Base-by-base conservation (phyloP, 768 basidiomycete genomes). In the Harrya chromipes region DNA sequence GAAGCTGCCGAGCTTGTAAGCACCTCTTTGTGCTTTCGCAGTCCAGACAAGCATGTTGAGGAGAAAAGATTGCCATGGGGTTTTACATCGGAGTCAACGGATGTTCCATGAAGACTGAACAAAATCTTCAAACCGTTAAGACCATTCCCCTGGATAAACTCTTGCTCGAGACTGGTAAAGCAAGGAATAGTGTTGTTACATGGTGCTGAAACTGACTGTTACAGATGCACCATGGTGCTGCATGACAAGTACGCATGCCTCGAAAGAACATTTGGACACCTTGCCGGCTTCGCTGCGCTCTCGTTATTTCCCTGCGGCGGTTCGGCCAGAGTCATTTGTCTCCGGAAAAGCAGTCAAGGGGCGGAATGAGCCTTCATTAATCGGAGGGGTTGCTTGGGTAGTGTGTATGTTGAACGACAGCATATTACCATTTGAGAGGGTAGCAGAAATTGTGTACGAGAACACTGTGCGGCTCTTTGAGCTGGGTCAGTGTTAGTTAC, bases 311-410 rank as follows among this genome's bases (percentile, higher is more conserved):
- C 82, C 83, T 1, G 64, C 65, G 1, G 66, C 74, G 3, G 76
- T 72, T 26, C 78, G 80, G 46, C 74, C 81, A 2, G 83, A 88
- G 47, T 73, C 75, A 1, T 89, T 84, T 60, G 70, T 74, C 20
- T 55, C 58, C 10, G 85, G 83, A 1, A 79, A 76, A 52, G 71
- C 80, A 3, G 82, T 90, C 37, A 91, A 90, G 67, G 86, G 88
- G 4, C 73, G 90, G 36, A 89, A 85, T 57, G 90, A 92, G 59
- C 87, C 90, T 4, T 70, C 66, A 31, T 70, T 77, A 2, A 77
- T 85, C 20, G 85, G 84, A 6, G 78, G 76, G 21, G 81, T 91
- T 10, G 90, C 87, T 19, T 89, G 85, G 82, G 80, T 88, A 11
- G 71, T 90, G 11, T 74, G 75, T 57, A 64, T 63, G 51, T 53